A percentile compares a stretch with the other conserved stretches of the same genome.
These are phyloP conservation scores for Kodamaea plutei DNA, from an alignment of 1,139 yeast genomes.

Conservation along the genomic window DNA sequence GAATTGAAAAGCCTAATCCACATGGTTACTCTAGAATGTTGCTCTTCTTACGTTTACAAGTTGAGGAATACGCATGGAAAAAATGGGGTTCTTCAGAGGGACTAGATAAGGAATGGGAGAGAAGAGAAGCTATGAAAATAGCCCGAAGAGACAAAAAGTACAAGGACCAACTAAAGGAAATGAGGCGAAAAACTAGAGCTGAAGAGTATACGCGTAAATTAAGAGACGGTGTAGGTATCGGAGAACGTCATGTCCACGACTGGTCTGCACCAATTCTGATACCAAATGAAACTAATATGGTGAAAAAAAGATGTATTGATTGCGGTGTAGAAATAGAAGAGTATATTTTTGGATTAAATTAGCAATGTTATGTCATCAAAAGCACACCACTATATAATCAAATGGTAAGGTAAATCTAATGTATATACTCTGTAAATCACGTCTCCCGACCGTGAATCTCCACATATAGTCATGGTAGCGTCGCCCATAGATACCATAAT, in stretches of 20 bases:
- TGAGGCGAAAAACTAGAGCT: constrained; percentile 89
- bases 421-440: too few species aligned
- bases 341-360: constrained; percentile 17
- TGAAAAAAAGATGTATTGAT: constrained; percentile 62
- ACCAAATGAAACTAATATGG: constrained; percentile 34
- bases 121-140: constrained; percentile 68
- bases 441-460: too few species aligned
- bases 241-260: constrained; percentile 65
- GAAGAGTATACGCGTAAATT: constrained; percentile 78
- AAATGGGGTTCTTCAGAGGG: constrained; percentile 95
- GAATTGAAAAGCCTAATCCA: constrained; percentile 90
- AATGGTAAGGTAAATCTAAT: not conserved
- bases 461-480: too few species aligned
- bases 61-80: constrained; percentile 85
- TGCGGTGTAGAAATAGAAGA: constrained; percentile 91
- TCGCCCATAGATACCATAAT: too few species aligned
- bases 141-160: constrained; percentile 77
- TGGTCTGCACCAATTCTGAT: constrained; percentile 61
- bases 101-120: constrained; percentile 87
- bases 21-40: constrained; percentile 95
- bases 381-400: too few species aligned
- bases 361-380: too few species aligned
- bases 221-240: constrained; percentile 50
- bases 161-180: constrained; percentile 68
- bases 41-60: constrained; percentile 80